phyloP scores from a whole-genome alignment of 2,329 filamentous ascomycete species.

The Thielaviopsis ethacetica region DNA sequence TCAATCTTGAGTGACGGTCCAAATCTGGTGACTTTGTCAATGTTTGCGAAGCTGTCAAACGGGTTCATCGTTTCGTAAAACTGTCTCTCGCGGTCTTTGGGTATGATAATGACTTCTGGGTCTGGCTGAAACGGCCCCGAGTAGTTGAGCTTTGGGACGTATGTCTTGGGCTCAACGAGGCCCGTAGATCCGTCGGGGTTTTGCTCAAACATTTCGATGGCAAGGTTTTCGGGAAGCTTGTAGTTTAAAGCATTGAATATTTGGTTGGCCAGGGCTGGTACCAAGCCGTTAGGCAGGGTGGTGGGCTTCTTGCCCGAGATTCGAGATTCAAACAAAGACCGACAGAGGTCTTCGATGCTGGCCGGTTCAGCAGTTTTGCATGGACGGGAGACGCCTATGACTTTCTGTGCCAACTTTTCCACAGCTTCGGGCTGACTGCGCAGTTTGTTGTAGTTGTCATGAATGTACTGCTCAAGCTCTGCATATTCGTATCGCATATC shows the following conservation, averaged over 20 bases:
- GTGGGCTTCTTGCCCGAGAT: not conserved
- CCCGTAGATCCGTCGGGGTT: not conserved
- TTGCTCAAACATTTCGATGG: not conserved
- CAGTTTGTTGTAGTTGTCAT: not conserved
- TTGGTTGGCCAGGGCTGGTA: not conserved
- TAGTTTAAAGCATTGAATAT: not conserved
- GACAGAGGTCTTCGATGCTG: not conserved
- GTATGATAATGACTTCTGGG: not conserved
- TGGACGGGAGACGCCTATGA: not conserved
- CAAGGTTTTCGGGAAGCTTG: not conserved
- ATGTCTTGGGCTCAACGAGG: not conserved
- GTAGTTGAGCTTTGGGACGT: not conserved
- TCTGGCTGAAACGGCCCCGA: not conserved
- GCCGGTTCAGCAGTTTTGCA: not conserved
- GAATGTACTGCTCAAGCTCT: not conserved
- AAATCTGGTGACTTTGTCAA: not conserved
- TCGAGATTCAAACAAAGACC: not conserved
- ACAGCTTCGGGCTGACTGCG: not conserved
- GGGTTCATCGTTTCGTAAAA: not conserved
- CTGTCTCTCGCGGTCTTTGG: not conserved
- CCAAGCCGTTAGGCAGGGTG: not conserved
- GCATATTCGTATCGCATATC: not conserved
- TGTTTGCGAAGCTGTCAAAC: not conserved
- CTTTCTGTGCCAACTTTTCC: not conserved
- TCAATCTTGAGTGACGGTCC: not conserved